Evolutionary conservation across 495 filamentous ascomycete species (phyloP).

Genomic region (Aspergillus kassunensis): DNA sequence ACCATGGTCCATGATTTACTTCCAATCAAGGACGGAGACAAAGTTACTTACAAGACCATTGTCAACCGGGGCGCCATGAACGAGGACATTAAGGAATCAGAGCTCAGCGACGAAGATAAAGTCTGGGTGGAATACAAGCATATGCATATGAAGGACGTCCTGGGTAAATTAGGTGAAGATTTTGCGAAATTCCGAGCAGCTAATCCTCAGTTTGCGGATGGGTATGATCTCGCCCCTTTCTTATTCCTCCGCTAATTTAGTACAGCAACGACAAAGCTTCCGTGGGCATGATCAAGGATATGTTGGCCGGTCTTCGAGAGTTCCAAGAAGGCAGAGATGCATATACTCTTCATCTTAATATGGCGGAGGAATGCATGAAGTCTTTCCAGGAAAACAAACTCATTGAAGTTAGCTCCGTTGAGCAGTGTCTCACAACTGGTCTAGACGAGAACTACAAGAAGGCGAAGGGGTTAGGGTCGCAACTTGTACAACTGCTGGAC

Average conservation of each 20-base stretch:
- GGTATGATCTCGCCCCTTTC: constrained; percentile 32
- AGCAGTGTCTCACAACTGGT: constrained; percentile 85
- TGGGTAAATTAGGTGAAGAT: constrained; percentile 86
- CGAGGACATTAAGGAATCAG: constrained; percentile 81
- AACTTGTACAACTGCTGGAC: constrained; percentile 82
- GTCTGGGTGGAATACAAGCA: constrained; percentile 94
- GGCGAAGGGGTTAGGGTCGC: constrained; percentile 80
- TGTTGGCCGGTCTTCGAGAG: constrained; percentile 90
- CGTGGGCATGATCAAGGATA: constrained; percentile 91
- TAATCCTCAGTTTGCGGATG: constrained; percentile 89
- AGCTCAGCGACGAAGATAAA: constrained; percentile 81
- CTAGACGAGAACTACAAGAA: constrained; percentile 89
- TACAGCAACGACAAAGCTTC: constrained; percentile 57
- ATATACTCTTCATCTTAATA: constrained; percentile 89
- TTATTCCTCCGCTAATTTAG: constrained; percentile 1
- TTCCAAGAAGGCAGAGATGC: constrained; percentile 93
- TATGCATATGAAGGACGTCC: constrained; percentile 95
- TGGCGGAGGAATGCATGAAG: constrained; percentile 98
- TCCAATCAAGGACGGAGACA: constrained; percentile 80
- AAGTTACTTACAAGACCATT: constrained; percentile 75
- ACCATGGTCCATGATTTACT: constrained; percentile 95
- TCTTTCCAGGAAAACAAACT: constrained; percentile 81
- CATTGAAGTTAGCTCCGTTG: constrained; percentile 77
- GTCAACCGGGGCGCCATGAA: constrained; percentile 65
- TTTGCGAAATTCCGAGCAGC: constrained; percentile 87